These are phyloP conservation scores for Globisporangium polare DNA, from an alignment of 352 stramenopile species.

Conservation along the genomic window DNA sequence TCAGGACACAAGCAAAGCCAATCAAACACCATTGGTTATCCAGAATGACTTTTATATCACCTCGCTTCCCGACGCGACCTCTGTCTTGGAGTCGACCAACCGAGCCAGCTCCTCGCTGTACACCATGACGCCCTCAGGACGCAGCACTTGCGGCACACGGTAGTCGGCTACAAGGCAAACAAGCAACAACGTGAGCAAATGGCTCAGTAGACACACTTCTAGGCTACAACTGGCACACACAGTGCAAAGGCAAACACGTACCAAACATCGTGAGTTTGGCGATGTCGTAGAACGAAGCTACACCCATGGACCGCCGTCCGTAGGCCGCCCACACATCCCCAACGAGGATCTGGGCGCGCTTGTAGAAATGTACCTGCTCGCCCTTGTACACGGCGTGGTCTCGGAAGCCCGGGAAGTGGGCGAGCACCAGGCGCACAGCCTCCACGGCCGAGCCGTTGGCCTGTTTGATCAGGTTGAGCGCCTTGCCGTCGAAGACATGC, in stretches of 20 bases:
- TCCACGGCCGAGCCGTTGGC: slow-evolving; percentile 53
- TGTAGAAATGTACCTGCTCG: slow-evolving; percentile 87
- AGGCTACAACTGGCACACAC: background rate
- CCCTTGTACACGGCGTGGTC: slow-evolving; percentile 83
- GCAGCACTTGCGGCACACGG: slow-evolving; percentile 79
- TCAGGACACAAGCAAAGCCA: background rate
- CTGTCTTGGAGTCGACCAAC: slow-evolving; percentile 49
- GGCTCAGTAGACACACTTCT: background rate
- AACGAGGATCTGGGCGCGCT: slow-evolving; percentile 87
- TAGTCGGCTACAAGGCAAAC: slow-evolving; percentile 62
- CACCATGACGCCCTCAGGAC: slow-evolving; percentile 60
- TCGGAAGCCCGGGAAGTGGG: slow-evolving; percentile 79
- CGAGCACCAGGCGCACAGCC: slow-evolving; percentile 58
- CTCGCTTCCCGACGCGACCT: slow-evolving; percentile 61
- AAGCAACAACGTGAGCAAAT: background rate
- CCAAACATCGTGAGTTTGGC: slow-evolving; percentile 87
- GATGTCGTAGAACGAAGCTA: slow-evolving; percentile 78
- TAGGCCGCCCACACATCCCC: slow-evolving; percentile 87
- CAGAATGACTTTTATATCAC: slow-evolving; percentile 22
- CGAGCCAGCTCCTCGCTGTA: slow-evolving; percentile 45
- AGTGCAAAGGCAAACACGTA: slow-evolving; percentile 16
- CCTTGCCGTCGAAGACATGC: slow-evolving; percentile 40
- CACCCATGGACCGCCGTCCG: slow-evolving; percentile 36
- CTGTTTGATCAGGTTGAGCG: slow-evolving; percentile 50
- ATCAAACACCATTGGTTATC: background rate